Evolutionary conservation across 192 early-diverging fungal species (phyloP).

Genomic region (Geranomyces variabilis): DNA sequence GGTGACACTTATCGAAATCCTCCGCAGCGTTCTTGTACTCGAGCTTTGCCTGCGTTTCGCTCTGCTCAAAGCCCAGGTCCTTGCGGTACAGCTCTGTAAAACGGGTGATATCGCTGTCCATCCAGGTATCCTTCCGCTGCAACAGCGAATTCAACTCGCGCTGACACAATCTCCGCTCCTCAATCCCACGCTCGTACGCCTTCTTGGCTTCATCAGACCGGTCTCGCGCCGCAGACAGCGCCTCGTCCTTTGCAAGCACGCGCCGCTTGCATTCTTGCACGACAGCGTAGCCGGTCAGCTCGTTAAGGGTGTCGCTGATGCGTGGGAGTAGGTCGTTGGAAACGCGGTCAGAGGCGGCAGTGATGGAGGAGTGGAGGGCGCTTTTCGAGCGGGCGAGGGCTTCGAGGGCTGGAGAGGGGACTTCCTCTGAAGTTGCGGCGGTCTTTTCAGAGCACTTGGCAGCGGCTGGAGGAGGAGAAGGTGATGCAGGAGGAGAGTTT

Average conservation of each 20-base stretch:
- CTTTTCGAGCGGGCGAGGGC: slow-evolving; percentile 13
- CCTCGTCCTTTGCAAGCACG: slow-evolving; percentile 35
- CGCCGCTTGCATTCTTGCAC: slow-evolving; percentile 40
- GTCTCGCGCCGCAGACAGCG: slow-evolving; percentile 34
- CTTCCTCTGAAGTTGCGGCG: too few species aligned
- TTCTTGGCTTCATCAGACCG: slow-evolving; percentile 36
- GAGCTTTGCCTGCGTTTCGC: slow-evolving; percentile 40
- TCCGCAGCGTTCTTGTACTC: slow-evolving; percentile 41
- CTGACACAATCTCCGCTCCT: slow-evolving; percentile 48
- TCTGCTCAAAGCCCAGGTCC: slow-evolving; percentile 45
- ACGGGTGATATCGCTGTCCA: slow-evolving; percentile 44
- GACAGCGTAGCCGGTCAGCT: slow-evolving; percentile 43
- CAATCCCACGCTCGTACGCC: slow-evolving; percentile 53
- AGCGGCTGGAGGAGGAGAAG: too few species aligned
- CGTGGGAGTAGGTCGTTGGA: slow-evolving; percentile 17
- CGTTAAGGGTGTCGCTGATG: slow-evolving; percentile 32
- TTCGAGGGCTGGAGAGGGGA: too few species aligned
- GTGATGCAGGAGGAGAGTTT: too few species aligned
- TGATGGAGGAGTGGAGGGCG: background rate
- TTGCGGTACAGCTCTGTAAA: slow-evolving; percentile 50
- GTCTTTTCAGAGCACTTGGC: too few species aligned
- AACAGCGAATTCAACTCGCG: slow-evolving; percentile 49
- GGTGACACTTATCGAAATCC: slow-evolving; percentile 44
- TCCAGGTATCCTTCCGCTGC: slow-evolving; percentile 47
- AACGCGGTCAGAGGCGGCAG: background rate